Evolutionary conservation across 441 rosid genomes (phyloP), one percentile per base, ranked within the genome.

Genomic region (Arabidopsis lyrata): DNA sequence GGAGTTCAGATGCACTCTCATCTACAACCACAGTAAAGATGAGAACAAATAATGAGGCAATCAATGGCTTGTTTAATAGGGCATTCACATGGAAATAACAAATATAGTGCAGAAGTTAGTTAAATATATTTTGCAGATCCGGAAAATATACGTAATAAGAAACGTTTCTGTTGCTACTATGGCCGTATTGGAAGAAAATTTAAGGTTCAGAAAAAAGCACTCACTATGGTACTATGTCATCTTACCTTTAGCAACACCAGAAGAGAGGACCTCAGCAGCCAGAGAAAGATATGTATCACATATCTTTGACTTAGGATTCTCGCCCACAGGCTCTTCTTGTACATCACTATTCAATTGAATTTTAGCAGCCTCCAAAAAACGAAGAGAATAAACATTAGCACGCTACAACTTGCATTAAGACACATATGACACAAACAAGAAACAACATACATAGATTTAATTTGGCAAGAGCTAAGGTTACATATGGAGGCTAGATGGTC

Each of bases 301-400:
- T 57, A 86, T 89, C 67, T 81, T 78, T 65, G 83, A 65, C 81
- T 70, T 85, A 67, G 82, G 82, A 31, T 84, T 92, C 63, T 73
- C 90, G 84, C 82, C 96, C 45, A 85, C 77, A 54, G 82, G 66
- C 79, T 83, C 87, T 55, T 78, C 83, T 79, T 86, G 82, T 71
- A 79, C 90, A 35, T 88, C 90, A 54, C 84, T 87, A 63, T 81
- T 81, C 80, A 82, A 83, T 71, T 91, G 92, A 81, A 86, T 81
- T 77, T 69, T 86, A 82, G 88, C 85, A 73, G 93, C 98, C 99
- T 95, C 79, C 79, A 81, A 70, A 69, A 70, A 66, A 52, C 10
- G 42, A 59, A 53, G 55, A 77, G 66, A 52, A 53, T 42, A 70
- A 61, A 63, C 36, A 27, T 70, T 52, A 76, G 66, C 62, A 79